Conservation (phyloP, 1,284 basidiomycete species). For the Heterobasidion occidentale region DNA sequence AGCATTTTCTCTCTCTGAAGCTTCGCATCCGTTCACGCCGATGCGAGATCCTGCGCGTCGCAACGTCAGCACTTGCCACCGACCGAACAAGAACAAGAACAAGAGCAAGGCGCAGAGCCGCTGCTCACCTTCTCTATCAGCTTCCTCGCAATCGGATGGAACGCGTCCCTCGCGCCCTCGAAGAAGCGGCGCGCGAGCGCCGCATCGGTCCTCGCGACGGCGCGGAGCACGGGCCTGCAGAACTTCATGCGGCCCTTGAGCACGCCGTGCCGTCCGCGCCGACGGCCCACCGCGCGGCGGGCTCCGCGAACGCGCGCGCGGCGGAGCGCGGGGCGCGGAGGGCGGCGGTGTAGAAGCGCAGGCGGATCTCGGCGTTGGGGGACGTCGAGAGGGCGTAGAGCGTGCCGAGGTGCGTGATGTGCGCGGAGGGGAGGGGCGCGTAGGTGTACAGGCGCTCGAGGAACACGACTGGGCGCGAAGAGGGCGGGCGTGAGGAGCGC, state of each 20-base stretch:
- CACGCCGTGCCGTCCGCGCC: conserved; percentile 47
- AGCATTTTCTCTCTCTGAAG: no score
- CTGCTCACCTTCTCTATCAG: conserved; percentile 62
- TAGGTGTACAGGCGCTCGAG: conserved; percentile 61
- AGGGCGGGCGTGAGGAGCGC: background rate
- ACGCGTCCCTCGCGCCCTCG: conserved; percentile 40
- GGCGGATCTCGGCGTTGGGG: conserved; percentile 64
- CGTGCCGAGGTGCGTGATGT: conserved; percentile 46
- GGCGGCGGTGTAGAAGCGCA: conserved; percentile 64
- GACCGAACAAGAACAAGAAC: no score
- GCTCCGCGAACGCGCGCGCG: conserved; percentile 38
- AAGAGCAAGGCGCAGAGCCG: background rate
- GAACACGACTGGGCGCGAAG: conserved; percentile 50
- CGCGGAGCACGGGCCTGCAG: conserved; percentile 61
- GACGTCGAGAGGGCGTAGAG: conserved; percentile 48
- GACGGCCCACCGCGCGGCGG: conserved; percentile 64
- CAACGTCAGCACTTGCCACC: no score
- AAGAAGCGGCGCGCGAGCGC: conserved; percentile 58
- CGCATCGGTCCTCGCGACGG: conserved; percentile 47
- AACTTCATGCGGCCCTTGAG: conserved; percentile 81
- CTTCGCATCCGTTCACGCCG: no score
- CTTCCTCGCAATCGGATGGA: conserved; percentile 72
- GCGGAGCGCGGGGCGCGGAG: conserved; percentile 39
- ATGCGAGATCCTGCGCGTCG: no score
- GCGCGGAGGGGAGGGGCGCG: conserved; percentile 43